Conservation (phyloP, 2,329 filamentous ascomycete species). For the Pseudogymnoascus sp. region DNA sequence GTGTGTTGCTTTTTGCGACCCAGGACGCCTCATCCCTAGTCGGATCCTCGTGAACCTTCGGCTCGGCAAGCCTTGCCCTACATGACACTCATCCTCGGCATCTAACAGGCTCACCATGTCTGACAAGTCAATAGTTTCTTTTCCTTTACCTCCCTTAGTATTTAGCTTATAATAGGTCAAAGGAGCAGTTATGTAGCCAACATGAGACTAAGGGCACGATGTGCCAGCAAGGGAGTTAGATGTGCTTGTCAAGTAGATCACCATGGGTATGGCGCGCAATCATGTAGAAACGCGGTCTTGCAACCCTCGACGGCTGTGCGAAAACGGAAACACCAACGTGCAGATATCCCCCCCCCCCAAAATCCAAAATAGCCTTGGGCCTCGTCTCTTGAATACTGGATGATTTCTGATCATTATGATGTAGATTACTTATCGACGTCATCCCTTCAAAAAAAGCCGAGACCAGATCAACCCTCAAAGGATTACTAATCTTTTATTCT, state of each 20-base stretch:
- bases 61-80: not conserved
- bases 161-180: not conserved
- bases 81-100: not conserved
- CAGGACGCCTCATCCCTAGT: not conserved
- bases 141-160: not conserved
- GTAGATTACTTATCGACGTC: not conserved
- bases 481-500: constrained; percentile 2
- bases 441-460: not conserved
- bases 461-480: not conserved
- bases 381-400: not conserved
- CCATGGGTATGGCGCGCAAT: not conserved
- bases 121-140: not conserved
- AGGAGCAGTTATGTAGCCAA: not conserved
- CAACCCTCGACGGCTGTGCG: no score
- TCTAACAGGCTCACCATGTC: not conserved
- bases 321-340: no score
- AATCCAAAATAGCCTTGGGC: not conserved
- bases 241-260: not conserved
- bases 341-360: not conserved
- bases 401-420: not conserved
- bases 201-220: not conserved
- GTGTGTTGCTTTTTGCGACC: not conserved
- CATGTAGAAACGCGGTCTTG: not conserved
- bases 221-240: not conserved
- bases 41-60: not conserved